These are phyloP conservation scores for Yarrowia sp. DNA, from an alignment of 805 yeast species.

Conservation along the genomic window DNA sequence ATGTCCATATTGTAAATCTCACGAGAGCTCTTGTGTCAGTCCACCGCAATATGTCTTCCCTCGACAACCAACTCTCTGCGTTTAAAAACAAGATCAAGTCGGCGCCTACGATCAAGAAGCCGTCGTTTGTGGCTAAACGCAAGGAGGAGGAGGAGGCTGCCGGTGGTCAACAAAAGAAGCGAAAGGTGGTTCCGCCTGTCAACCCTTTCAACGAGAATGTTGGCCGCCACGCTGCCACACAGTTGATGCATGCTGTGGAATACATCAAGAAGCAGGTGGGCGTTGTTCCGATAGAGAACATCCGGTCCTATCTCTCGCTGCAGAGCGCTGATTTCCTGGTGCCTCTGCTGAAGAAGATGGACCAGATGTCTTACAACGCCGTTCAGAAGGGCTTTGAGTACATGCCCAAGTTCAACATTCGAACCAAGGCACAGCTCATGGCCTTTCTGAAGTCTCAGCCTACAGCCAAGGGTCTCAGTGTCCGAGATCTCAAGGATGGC, in stretches of 20 bases:
- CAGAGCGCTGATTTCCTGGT: slow-evolving; percentile 70
- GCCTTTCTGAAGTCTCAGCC: slow-evolving; percentile 77
- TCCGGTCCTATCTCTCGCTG: slow-evolving; percentile 70
- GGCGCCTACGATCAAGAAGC: slow-evolving; percentile 54
- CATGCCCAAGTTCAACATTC: slow-evolving; percentile 86
- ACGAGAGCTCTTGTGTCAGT: slow-evolving; percentile 15
- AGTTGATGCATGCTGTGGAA: slow-evolving; percentile 89
- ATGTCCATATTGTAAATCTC: slow-evolving; percentile 15
- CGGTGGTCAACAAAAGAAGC: slow-evolving; percentile 40
- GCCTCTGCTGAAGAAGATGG: slow-evolving; percentile 74
- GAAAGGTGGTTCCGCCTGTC: slow-evolving; percentile 48
- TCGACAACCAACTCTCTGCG: slow-evolving; percentile 67
- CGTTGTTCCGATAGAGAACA: slow-evolving; percentile 70
- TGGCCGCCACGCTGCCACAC: slow-evolving; percentile 78
- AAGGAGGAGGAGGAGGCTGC: slow-evolving; percentile 32
- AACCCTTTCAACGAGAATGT: slow-evolving; percentile 49
- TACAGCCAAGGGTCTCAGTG: slow-evolving; percentile 85
- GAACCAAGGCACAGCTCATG: slow-evolving; percentile 77
- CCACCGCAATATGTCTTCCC: slow-evolving; percentile 48
- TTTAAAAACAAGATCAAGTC: slow-evolving; percentile 66
- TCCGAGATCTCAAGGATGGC: slow-evolving; percentile 83
- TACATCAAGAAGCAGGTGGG: slow-evolving; percentile 72
- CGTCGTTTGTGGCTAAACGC: slow-evolving; percentile 40
- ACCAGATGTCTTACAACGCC: slow-evolving; percentile 74
- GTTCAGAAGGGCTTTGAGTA: slow-evolving; percentile 75